phyloP scores from a whole-genome alignment of 2,329 filamentous ascomycete species.

The Colletotrichum simmondsii region DNA sequence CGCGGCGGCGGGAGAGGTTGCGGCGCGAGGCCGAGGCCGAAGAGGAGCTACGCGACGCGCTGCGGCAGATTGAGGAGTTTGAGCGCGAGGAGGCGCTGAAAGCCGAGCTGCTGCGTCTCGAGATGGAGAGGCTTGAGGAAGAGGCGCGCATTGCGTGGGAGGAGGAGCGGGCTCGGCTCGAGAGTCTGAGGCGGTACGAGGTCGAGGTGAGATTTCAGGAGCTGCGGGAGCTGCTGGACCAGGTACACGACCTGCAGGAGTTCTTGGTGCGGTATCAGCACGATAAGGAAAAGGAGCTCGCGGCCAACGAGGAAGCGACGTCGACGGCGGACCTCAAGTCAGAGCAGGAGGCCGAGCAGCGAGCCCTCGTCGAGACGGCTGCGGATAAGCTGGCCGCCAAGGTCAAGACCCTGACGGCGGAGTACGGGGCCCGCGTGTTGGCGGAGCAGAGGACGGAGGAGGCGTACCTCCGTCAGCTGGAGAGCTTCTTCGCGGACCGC shows the following conservation, averaged over 20 bases:
- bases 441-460: conserved; percentile 57
- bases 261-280: conserved; percentile 50
- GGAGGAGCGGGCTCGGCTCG: conserved; percentile 50
- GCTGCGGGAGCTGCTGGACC: conserved; percentile 48
- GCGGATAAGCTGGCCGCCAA: conserved; percentile 44
- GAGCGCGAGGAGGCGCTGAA: conserved; percentile 57
- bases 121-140: conserved; percentile 46
- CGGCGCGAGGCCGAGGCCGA: conserved; percentile 47
- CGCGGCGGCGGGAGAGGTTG: conserved; percentile 46
- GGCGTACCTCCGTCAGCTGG: conserved; percentile 53
- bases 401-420: conserved; percentile 48
- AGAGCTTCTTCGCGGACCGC: conserved; percentile 46
- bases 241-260: conserved; percentile 56
- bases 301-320: conserved; percentile 38
- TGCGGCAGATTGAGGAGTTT: conserved; percentile 58
- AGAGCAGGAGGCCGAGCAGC: conserved; percentile 47
- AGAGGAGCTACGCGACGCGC: conserved; percentile 46
- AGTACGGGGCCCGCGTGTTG: conserved; percentile 52
- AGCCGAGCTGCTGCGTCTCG: conserved; percentile 50
- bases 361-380: conserved; percentile 40
- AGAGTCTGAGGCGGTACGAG: conserved; percentile 52
- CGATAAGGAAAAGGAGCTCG: conserved; percentile 44
- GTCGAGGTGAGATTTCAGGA: conserved; percentile 52
- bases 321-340: conserved; percentile 44
- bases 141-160: conserved; percentile 51